Evolutionary conservation across 768 basidiomycete species (phyloP).

Genomic region (Symmetrospora coprosmae): DNA sequence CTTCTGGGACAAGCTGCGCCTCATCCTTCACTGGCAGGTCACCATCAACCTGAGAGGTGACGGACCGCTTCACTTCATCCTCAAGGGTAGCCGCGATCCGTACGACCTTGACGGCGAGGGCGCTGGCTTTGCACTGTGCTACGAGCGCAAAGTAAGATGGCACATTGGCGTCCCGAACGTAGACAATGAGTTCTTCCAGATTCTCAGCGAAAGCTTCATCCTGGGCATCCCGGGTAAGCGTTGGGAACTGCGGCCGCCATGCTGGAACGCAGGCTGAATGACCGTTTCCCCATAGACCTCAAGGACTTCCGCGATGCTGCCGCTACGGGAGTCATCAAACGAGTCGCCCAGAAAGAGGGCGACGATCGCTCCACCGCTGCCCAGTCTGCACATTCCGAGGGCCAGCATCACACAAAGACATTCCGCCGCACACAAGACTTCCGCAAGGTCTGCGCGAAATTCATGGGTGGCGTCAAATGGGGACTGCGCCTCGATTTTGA

Average conservation of each 20-base stretch:
- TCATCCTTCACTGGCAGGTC: constrained; percentile 71
- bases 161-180: constrained; percentile 56
- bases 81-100: constrained; percentile 82
- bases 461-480: constrained; percentile 69
- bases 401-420: neutral
- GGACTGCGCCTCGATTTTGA: constrained; percentile 73
- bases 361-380: constrained; percentile 21
- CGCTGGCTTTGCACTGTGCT: constrained; percentile 74
- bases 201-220: constrained; percentile 61
- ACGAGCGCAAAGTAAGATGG: constrained; percentile 60
- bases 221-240: constrained; percentile 56
- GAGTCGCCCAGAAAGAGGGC: neutral
- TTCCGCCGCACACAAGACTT: constrained; percentile 29
- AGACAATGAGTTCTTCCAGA: constrained; percentile 65
- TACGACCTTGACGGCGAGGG: constrained; percentile 55
- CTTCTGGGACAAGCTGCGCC: constrained; percentile 89
- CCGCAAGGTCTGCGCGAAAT: constrained; percentile 65
- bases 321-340: constrained; percentile 32
- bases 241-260: neutral
- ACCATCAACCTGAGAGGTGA: constrained; percentile 48
- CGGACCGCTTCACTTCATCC: constrained; percentile 58
- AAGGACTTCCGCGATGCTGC: constrained; percentile 35
- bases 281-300: too few species aligned
- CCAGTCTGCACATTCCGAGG: neutral
- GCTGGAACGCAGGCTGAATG: too few species aligned